Conservation (phyloP, 495 filamentous ascomycete species). For the Hypoxylon cercidicola region DNA sequence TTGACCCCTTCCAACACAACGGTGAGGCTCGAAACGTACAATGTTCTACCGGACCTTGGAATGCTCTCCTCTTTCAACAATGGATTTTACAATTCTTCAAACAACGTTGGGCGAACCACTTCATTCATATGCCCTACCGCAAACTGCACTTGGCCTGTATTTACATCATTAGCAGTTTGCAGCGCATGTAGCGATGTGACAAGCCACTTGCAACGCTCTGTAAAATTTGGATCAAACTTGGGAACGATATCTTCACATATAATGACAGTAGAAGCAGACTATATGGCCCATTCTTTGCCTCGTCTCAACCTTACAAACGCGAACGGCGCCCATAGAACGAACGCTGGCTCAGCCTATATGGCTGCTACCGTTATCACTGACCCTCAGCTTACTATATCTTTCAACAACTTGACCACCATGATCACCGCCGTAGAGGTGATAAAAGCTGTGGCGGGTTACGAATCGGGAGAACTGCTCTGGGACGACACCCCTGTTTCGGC, state of each 20-base stretch:
- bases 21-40: not conserved
- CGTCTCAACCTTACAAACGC: conserved; percentile 17
- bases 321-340: not conserved
- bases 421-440: conserved; percentile 19
- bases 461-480: conserved; percentile 12
- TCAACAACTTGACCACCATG: conserved; percentile 25
- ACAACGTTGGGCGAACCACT: not conserved
- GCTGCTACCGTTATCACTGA: conserved; percentile 14
- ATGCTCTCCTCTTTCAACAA: conserved; percentile 26
- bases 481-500: conserved; percentile 27
- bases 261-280: not conserved
- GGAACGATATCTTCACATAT: not conserved
- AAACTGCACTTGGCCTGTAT: conserved; percentile 35
- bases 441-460: conserved; percentile 13
- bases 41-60: conserved; percentile 14
- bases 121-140: conserved; percentile 26
- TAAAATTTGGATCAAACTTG: conserved; percentile 2
- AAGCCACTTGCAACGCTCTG: not conserved
- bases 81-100: conserved; percentile 32
- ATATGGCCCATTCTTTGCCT: conserved; percentile 18
- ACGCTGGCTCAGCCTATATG: conserved; percentile 4
- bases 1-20: not conserved
- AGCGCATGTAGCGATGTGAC: conserved; percentile 30
- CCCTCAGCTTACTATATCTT: conserved; percentile 21
- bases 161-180: conserved; percentile 29